A percentile compares a stretch with the other conserved stretches of the same genome.
Conservation (phyloP, 164 flowering plant species). For the Cinnamomum chago region DNA sequence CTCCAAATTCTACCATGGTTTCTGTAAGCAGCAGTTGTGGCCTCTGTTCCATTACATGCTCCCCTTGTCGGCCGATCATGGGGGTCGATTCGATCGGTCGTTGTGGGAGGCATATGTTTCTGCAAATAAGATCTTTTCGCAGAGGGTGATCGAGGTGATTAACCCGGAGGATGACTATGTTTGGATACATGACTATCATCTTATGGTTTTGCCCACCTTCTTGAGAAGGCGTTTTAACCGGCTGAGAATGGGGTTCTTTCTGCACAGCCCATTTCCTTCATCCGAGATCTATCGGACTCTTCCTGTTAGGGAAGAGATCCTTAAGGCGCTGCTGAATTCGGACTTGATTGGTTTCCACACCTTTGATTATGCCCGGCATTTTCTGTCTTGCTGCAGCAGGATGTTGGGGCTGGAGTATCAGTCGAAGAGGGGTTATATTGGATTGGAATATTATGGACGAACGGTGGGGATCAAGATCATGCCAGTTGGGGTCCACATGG, state of each 20-base stretch:
- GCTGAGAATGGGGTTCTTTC: slow-evolving; percentile 14
- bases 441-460: slow-evolving; percentile 69
- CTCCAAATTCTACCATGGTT: slow-evolving; percentile 54
- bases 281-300: slow-evolving; percentile 17
- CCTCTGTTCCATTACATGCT: slow-evolving; percentile 82
- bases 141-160: slow-evolving; percentile 66
- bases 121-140: slow-evolving; percentile 63
- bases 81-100: slow-evolving; percentile 63
- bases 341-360: slow-evolving; percentile 65
- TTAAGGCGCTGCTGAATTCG: slow-evolving; percentile 14
- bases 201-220: slow-evolving; percentile 14
- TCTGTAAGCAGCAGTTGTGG: slow-evolving; percentile 74
- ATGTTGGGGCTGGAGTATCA: slow-evolving; percentile 76
- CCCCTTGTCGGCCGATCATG: slow-evolving; percentile 53
- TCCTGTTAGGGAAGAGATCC: slow-evolving; percentile 24
- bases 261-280: slow-evolving; percentile 15
- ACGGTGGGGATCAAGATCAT: slow-evolving; percentile 68
- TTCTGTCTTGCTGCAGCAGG: slow-evolving; percentile 74
- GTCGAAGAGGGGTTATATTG: slow-evolving; percentile 73
- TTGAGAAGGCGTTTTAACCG: slow-evolving; percentile 14
- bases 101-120: slow-evolving; percentile 76
- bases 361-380: slow-evolving; percentile 79
- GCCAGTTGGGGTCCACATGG: slow-evolving; percentile 78
- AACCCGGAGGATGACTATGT: slow-evolving; percentile 76
- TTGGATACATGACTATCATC: slow-evolving; percentile 68